Evolutionary conservation across 2,329 filamentous ascomycete species (phyloP).

Genomic region (Colletotrichum euphorbiae): DNA sequence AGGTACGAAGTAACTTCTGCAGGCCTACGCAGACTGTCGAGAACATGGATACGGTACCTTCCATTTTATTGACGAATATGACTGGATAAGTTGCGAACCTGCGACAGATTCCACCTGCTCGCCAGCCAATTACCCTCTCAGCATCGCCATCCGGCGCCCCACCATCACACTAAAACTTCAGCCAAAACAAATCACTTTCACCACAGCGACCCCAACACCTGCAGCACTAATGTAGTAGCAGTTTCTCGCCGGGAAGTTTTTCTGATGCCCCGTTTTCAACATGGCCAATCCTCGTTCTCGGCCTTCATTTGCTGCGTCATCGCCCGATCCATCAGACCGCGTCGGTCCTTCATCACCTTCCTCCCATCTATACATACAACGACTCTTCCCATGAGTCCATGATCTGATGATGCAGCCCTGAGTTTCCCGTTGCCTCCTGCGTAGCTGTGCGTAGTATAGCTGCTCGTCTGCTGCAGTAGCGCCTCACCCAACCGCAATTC

Average conservation of each 20-base stretch:
- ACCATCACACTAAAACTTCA: background rate
- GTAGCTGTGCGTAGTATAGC: background rate
- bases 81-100: conserved; percentile 1
- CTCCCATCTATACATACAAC: background rate
- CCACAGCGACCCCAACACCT: background rate
- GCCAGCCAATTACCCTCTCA: background rate
- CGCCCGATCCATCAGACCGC: conserved; percentile 23
- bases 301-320: conserved; percentile 23
- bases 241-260: conserved; percentile 26
- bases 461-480: background rate
- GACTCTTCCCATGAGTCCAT: background rate
- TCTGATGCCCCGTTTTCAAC: conserved; percentile 9
- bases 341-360: background rate
- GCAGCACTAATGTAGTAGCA: too few species aligned
- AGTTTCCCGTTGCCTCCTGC: conserved; percentile 6
- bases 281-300: conserved; percentile 16
- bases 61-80: background rate
- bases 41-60: too few species aligned
- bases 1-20: background rate
- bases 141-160: background rate
- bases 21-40: too few species aligned
- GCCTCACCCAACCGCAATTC: background rate
- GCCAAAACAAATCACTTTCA: conserved; percentile 8
- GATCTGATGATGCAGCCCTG: conserved; percentile 37
- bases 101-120: conserved; percentile 6